A percentile compares a stretch with the other conserved stretches of the same genome.
Conservation (phyloP, 306 rosid genomes). For the Vachellia pachyceras region DNA sequence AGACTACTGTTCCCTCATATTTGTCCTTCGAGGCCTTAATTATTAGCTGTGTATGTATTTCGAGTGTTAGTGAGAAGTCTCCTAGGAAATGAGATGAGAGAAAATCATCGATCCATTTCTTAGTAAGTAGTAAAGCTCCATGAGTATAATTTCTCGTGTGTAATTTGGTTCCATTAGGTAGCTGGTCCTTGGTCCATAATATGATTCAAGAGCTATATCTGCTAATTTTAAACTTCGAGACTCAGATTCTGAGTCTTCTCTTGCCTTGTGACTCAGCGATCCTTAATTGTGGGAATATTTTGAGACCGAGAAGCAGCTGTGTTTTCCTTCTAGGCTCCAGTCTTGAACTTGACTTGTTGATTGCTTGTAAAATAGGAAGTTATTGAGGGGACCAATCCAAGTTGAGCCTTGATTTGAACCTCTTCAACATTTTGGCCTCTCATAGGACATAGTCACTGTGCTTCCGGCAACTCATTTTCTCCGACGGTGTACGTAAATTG, state of each 20-base stretch:
- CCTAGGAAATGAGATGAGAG: neutral
- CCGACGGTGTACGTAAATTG: no score
- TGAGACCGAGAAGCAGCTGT: neutral
- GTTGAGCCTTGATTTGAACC: constrained; percentile 12
- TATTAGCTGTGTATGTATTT: neutral
- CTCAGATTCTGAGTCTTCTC: constrained; percentile 20
- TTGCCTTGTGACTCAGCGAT: neutral
- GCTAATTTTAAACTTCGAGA: no score
- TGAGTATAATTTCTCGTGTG: neutral
- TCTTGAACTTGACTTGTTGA: neutral
- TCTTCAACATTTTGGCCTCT: constrained; percentile 6
- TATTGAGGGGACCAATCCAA: neutral
- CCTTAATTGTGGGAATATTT: neutral
- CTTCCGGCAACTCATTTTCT: no score
- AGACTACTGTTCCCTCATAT: neutral
- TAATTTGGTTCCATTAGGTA: neutral
- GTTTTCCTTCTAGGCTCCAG: neutral
- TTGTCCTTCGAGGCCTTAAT: neutral
- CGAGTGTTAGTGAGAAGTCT: neutral
- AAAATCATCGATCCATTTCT: neutral
- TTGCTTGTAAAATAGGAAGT: constrained; percentile 1
- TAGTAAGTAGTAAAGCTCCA: neutral
- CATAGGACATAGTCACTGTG: constrained; percentile 2
- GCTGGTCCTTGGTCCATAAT: neutral
- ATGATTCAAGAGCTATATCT: no score